phyloP scores from a whole-genome alignment of 805 yeast genomes.

The Cyberlindnera mississippiensis region DNA sequence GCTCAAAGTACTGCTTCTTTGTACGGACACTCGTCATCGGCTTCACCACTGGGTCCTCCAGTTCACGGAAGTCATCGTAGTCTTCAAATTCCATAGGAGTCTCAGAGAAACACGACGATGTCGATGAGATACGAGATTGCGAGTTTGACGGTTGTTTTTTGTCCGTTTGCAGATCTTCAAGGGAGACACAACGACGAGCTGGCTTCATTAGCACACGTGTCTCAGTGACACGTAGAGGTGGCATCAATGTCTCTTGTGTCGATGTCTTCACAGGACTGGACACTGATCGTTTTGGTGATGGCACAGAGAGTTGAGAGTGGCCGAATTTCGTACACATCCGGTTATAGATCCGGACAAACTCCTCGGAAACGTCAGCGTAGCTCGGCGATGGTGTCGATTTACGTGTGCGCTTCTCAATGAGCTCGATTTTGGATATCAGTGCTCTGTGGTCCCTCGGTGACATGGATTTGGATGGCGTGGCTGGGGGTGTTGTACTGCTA shows the following conservation, averaged over 20 bases:
- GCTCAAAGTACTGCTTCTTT: slow-evolving; percentile 21
- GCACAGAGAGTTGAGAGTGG: not conserved
- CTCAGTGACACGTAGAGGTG: too few relatives aligned
- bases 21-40: slow-evolving; percentile 12
- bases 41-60: not conserved
- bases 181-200: not conserved
- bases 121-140: slow-evolving; percentile 2
- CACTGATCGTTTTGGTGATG: not conserved
- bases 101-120: slow-evolving; percentile 7
- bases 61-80: not conserved
- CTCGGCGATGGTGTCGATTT: not conserved
- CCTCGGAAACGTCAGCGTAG: slow-evolving; percentile 9
- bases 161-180: not conserved
- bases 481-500: not conserved
- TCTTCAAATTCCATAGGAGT: not conserved
- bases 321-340: slow-evolving; percentile 7
- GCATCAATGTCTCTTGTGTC: not conserved
- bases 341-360: slow-evolving; percentile 11
- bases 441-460: slow-evolving; percentile 2
- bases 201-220: not conserved
- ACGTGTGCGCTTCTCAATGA: slow-evolving; percentile 2
- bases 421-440: slow-evolving; percentile 7
- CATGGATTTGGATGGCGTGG: not conserved
- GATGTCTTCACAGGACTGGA: not conserved
- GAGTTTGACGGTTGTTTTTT: slow-evolving; percentile 1